phyloP scores from a whole-genome alignment of 345 rosid genomes.

The Acer campestre region DNA sequence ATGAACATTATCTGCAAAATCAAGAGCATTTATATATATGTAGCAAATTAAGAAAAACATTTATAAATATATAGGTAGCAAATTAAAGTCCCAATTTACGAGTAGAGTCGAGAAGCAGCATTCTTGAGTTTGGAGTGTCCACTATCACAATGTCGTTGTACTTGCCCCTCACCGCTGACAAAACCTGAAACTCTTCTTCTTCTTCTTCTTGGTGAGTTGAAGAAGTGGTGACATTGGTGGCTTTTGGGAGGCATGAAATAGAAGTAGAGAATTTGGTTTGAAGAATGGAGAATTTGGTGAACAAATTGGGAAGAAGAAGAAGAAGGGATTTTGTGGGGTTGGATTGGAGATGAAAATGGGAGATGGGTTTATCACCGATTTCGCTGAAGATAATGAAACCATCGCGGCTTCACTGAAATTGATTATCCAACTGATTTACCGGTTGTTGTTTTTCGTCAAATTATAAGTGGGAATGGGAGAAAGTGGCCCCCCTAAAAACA shows the following conservation, averaged over 20 bases:
- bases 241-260: slow-evolving; percentile 3
- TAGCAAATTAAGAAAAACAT: no score
- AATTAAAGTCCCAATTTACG: slow-evolving; percentile 28
- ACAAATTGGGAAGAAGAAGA: slow-evolving; percentile 4
- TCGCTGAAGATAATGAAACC: not conserved
- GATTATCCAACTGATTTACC: not conserved
- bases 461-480: no score
- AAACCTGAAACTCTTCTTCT: slow-evolving; percentile 47
- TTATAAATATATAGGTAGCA: not conserved
- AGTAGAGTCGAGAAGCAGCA: slow-evolving; percentile 84
- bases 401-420: not conserved
- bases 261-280: not conserved
- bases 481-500: no score
- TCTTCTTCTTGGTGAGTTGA: slow-evolving; percentile 24
- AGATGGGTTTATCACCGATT: not conserved
- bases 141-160: slow-evolving; percentile 78
- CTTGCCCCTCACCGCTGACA: slow-evolving; percentile 53
- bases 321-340: not conserved
- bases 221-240: not conserved
- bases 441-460: not conserved
- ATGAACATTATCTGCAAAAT: slow-evolving; percentile 67
- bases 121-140: slow-evolving; percentile 59
- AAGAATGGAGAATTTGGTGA: not conserved
- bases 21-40: no score
- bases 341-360: not conserved